These are phyloP conservation scores for Zygosaccharomyces sapae DNA, from an alignment of 1,139 yeast genomes.

Conservation along the genomic window DNA sequence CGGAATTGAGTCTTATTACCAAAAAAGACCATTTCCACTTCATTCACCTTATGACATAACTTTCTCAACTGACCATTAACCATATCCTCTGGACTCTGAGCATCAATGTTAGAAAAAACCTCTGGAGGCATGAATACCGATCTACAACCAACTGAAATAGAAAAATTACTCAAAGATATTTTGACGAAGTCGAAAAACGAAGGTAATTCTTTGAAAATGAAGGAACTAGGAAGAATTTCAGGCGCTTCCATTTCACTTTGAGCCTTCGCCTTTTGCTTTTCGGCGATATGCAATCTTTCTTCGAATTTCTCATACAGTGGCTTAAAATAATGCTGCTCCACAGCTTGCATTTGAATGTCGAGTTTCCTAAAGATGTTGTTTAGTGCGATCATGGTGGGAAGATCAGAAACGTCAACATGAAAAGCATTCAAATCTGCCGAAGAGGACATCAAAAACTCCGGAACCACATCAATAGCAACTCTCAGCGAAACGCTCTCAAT, in stretches of 20 bases:
- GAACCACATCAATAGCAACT: conserved; percentile 27
- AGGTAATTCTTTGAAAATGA: conserved; percentile 45
- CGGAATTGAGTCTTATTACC: conserved; percentile 30
- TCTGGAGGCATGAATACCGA: conserved; percentile 54
- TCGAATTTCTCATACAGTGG: conserved; percentile 46
- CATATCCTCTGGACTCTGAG: conserved; percentile 42
- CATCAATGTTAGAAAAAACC: conserved; percentile 35
- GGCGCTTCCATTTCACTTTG: conserved; percentile 35
- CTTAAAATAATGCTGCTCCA: conserved; percentile 31
- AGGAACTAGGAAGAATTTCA: conserved; percentile 29
- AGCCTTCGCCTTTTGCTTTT: conserved; percentile 45
- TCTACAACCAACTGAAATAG: conserved; percentile 51
- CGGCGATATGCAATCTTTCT: conserved; percentile 41
- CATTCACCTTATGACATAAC: conserved; percentile 30
- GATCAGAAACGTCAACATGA: conserved; percentile 32
- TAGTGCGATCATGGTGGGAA: conserved; percentile 37
- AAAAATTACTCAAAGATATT: conserved; percentile 37
- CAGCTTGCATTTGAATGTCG: conserved; percentile 26
- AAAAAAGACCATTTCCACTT: conserved; percentile 23
- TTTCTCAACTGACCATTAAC: conserved; percentile 45
- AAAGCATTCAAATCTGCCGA: conserved; percentile 23
- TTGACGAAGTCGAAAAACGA: conserved; percentile 44
- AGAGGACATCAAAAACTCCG: conserved; percentile 20
- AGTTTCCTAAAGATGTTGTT: conserved; percentile 30
- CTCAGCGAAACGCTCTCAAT: conserved; percentile 27